These are phyloP conservation scores for Corymbia maculata DNA, from an alignment of 345 rosid species.

Conservation along the genomic window DNA sequence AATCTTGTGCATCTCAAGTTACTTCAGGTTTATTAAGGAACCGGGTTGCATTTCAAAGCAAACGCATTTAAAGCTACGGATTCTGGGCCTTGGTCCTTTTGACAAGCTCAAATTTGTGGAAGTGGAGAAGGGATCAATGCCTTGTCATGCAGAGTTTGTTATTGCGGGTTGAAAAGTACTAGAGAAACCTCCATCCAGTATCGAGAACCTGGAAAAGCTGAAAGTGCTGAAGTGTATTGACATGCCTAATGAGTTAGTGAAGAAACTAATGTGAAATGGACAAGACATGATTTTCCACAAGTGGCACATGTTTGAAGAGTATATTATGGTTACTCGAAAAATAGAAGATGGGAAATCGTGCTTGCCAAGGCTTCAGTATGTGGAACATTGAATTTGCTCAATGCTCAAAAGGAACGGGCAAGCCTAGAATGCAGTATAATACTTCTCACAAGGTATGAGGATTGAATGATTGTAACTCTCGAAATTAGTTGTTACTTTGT, in stretches of 20 bases:
- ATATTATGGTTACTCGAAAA: slow-evolving; percentile 4
- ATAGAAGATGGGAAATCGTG: slow-evolving; percentile 14
- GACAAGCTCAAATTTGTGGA: slow-evolving; percentile 5
- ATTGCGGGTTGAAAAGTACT: slow-evolving; percentile 10
- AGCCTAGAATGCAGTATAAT: neutral
- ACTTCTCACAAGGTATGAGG: neutral
- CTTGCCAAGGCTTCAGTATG: neutral
- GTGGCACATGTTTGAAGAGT: slow-evolving; percentile 16
- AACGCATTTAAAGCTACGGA: slow-evolving; percentile 16
- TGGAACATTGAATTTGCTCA: neutral
- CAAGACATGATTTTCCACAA: slow-evolving; percentile 2
- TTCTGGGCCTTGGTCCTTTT: slow-evolving; percentile 14
- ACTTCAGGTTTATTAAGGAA: slow-evolving; percentile 9
- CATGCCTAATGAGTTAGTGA: slow-evolving; percentile 13
- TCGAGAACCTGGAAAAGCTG: slow-evolving; percentile 13
- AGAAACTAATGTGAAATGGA: neutral
- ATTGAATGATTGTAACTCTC: neutral
- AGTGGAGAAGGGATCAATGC: slow-evolving; percentile 16
- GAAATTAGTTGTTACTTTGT: neutral
- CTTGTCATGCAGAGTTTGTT: slow-evolving; percentile 6
- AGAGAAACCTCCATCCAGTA: slow-evolving; percentile 11
- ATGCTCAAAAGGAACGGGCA: neutral
- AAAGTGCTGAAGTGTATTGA: slow-evolving; percentile 16
- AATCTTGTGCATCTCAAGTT: slow-evolving; percentile 24
- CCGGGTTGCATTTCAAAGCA: slow-evolving; percentile 1